A percentile compares a stretch with the other conserved stretches of the same genome.
Evolutionary conservation across 805 yeast genomes (phyloP).

Genomic region (Candida germanica): DNA sequence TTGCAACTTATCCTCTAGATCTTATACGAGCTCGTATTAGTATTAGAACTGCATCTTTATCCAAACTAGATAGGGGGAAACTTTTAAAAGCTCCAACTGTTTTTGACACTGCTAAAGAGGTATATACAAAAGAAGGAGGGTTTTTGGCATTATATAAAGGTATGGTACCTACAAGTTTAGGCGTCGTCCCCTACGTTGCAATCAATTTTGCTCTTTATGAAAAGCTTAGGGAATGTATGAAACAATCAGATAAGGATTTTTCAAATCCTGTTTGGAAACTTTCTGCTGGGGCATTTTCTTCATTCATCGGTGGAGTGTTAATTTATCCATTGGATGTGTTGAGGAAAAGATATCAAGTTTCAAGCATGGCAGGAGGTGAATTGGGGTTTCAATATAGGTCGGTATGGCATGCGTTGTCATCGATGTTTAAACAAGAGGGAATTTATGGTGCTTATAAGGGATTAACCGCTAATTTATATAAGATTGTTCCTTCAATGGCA

Average conservation of each 20-base stretch:
- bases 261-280: constrained; percentile 55
- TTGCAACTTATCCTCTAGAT: constrained; percentile 89
- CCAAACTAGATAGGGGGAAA: constrained; percentile 46
- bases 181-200: constrained; percentile 96
- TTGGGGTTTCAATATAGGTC: constrained; percentile 82
- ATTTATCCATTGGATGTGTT: constrained; percentile 91
- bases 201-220: constrained; percentile 90
- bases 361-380: constrained; percentile 72
- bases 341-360: constrained; percentile 87
- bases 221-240: constrained; percentile 58
- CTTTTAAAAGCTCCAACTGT: constrained; percentile 69
- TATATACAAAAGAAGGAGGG: constrained; percentile 81
- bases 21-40: constrained; percentile 85
- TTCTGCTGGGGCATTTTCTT: constrained; percentile 78
- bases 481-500: constrained; percentile 94
- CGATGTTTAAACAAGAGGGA: constrained; percentile 75
- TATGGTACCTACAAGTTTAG: constrained; percentile 82
- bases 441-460: constrained; percentile 69
- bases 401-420: constrained; percentile 66
- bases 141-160: constrained; percentile 77
- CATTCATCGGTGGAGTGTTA: constrained; percentile 85
- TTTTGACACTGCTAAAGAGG: constrained; percentile 49
- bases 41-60: constrained; percentile 73
- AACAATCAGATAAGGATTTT: constrained; percentile 31
- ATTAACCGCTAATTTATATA: constrained; percentile 75